phyloP scores from a whole-genome alignment of 352 stramenopile species.

The Globisporangium nagaii region DNA sequence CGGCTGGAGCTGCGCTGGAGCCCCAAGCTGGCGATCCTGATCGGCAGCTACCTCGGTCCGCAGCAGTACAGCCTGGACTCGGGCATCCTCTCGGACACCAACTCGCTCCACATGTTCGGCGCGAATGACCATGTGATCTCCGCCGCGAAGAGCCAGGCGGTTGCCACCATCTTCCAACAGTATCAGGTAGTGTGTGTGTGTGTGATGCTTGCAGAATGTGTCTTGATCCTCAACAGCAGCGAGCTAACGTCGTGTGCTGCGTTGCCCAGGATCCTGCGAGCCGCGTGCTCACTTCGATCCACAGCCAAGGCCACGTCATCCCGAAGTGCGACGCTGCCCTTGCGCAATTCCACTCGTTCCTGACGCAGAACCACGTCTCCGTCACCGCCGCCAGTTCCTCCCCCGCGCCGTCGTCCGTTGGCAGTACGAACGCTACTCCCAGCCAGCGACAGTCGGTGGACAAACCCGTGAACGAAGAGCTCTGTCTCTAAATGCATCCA shows the following conservation, averaged over 20 bases:
- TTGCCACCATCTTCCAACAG: constrained; percentile 60
- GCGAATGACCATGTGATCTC: constrained; percentile 80
- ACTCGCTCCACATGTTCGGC: constrained; percentile 73
- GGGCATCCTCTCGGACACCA: constrained; percentile 41
- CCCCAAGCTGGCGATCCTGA: constrained; percentile 61
- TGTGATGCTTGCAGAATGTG: not conserved
- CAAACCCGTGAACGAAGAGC: constrained; percentile 4
- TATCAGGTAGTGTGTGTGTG: constrained; percentile 29
- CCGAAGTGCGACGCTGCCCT: constrained; percentile 63
- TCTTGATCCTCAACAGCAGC: no score
- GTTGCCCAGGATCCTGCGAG: constrained; percentile 1
- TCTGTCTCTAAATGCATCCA: constrained; percentile 7
- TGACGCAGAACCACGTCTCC: constrained; percentile 23
- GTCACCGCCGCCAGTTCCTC: constrained; percentile 4
- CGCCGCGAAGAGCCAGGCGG: constrained; percentile 55
- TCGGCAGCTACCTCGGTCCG: constrained; percentile 68
- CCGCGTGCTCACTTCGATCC: constrained; percentile 50
- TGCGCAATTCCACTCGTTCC: constrained; percentile 46
- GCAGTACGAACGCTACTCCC: constrained; percentile 5
- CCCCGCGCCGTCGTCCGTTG: not conserved
- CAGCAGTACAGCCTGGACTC: constrained; percentile 49
- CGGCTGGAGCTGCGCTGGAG: constrained; percentile 58
- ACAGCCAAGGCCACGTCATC: constrained; percentile 76
- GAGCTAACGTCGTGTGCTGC: not conserved
- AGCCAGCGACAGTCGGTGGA: not conserved